Base-by-base conservation (phyloP, 2,329 filamentous ascomycete species). In the Cordyceps militaris region DNA sequence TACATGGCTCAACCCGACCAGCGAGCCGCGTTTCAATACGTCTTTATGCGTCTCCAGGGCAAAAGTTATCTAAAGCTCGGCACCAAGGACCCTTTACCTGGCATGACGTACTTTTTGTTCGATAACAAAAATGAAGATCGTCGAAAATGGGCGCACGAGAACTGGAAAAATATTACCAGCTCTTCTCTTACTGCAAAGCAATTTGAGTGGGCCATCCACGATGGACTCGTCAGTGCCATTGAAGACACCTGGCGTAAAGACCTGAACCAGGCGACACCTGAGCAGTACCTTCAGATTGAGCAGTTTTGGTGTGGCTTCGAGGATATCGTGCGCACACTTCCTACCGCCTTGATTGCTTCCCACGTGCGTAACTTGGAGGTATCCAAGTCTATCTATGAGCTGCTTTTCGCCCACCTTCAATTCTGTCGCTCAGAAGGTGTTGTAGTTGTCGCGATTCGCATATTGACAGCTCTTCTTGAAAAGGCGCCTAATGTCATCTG, bases 191-290 rank as follows among this genome's bases (percentile, higher is more conserved):
- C 86, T 1, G 76, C 81, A 10, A 79, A 84, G 36, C 88, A 94
- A 62, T 97, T 96, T 68, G 89, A 96, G 44, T 95, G 89, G 87
- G 89, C 89, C 11, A 84, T 97, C 42, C 85, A 86, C 61, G 86
- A 89, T 60, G 85, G 86, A 34, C 76, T 97, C 19, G 75, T 85
- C 38, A 76, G 80, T 57, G 85, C 85, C 8, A 84, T 96, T 59
- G 74, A 80, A 51, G 77, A 80, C 28, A 84, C 87, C 2, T 80
- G 82, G 43, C 67, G 65, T 59, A 79, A 76, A 56, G 80, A 80
- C 46, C 58, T 68, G 19, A 57, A 61, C 1, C 64, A 67, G 19
- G 63, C 66, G 1, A 65, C 62, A 23, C 70, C 76, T 16, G 69
- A 71, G 53, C 66, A 71, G 47, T 66, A 67, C 67, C 61, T 71